phyloP scores from a whole-genome alignment of 2,329 filamentous ascomycete species.

The Blastomyces emzantsi region DNA sequence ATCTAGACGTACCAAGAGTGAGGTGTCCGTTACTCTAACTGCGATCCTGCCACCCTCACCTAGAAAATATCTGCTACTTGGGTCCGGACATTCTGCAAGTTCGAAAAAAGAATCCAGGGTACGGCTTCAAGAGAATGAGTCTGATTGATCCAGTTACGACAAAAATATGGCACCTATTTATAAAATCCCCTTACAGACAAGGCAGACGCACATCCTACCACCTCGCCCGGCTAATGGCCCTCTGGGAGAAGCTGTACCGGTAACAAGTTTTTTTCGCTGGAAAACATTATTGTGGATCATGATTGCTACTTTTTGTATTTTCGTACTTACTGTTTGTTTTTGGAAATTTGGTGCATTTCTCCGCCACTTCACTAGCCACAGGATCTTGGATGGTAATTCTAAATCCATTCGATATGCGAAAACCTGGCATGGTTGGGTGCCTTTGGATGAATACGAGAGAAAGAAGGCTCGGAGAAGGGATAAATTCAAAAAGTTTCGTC shows the following conservation, averaged over 20 bases:
- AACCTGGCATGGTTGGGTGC: slow-evolving; percentile 38
- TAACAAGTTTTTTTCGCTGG: slow-evolving; percentile 23
- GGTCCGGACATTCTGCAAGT: not conserved
- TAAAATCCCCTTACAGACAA: not conserved
- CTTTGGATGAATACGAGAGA: slow-evolving; percentile 24
- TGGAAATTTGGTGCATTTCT: slow-evolving; percentile 33
- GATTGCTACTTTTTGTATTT: slow-evolving; percentile 30
- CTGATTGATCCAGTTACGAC: not conserved
- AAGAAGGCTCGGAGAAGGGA: slow-evolving; percentile 22
- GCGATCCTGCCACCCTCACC: too few species aligned
- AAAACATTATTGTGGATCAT: slow-evolving; percentile 28
- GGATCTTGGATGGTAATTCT: slow-evolving; percentile 28
- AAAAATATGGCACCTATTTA: slow-evolving; percentile 16
- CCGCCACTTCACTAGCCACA: slow-evolving; percentile 29
- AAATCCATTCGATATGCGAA: slow-evolving; percentile 28
- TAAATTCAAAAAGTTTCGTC: slow-evolving; percentile 18
- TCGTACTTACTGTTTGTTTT: slow-evolving; percentile 29
- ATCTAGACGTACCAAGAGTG: not conserved
- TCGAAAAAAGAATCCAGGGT: not conserved
- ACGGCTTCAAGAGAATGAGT: not conserved
- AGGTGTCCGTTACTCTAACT: not conserved
- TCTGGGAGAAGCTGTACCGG: slow-evolving; percentile 18
- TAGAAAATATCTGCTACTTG: not conserved
- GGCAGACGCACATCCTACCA: slow-evolving; percentile 17
- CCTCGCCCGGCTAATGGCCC: slow-evolving; percentile 22